phyloP scores from a whole-genome alignment of 2,329 filamentous ascomycete genomes.

The Plectosphaerella plurivora region DNA sequence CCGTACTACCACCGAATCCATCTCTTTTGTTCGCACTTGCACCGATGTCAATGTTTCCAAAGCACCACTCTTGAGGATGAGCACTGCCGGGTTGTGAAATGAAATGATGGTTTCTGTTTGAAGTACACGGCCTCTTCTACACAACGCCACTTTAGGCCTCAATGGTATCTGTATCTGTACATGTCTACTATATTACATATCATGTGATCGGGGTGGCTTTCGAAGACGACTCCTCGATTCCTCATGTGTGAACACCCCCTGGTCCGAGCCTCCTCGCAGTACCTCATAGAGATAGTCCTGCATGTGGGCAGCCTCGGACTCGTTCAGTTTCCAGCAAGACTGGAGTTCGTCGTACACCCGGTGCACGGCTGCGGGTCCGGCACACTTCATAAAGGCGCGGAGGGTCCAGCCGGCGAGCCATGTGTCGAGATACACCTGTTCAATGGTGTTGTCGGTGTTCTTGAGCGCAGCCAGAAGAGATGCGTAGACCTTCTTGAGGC shows the following conservation, averaged over 20 bases:
- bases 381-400: constrained; percentile 59
- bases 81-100: background rate
- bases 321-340: constrained; percentile 38
- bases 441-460: constrained; percentile 21
- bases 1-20: background rate
- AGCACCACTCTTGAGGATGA: background rate
- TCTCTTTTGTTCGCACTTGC: background rate
- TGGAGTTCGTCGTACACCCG: constrained; percentile 49
- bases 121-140: too few relatives aligned
- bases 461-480: constrained; percentile 53
- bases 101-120: background rate
- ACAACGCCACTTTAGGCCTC: background rate
- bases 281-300: constrained; percentile 39
- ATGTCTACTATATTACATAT: background rate
- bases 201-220: too few relatives aligned
- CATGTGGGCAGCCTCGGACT: constrained; percentile 36
- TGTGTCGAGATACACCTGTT: constrained; percentile 45
- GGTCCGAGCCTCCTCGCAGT: constrained; percentile 14
- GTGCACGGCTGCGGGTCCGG: constrained; percentile 44
- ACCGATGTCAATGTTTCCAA: background rate
- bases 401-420: constrained; percentile 61
- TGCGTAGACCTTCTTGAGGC: constrained; percentile 64
- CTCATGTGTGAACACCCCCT: background rate
- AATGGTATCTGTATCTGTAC: background rate
- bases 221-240: background rate